phyloP scores from a whole-genome alignment of 2,329 filamentous ascomycete species.

The Fusarium pininemorale region DNA sequence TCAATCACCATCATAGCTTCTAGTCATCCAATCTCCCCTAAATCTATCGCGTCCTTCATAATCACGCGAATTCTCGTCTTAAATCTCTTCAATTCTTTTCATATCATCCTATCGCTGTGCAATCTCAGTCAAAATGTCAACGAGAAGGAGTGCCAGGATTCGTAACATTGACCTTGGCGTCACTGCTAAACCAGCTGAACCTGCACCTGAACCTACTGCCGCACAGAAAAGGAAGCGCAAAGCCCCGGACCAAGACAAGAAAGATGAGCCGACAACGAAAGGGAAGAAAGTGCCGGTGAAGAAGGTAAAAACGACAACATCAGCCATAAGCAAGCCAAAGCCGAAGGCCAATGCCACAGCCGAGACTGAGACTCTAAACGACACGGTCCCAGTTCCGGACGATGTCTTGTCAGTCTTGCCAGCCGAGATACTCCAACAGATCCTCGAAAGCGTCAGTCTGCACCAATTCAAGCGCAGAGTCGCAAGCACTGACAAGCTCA shows the following conservation, averaged over 20 bases:
- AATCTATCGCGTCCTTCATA: background rate
- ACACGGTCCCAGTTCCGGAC: background rate
- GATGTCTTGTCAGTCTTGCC: conserved; percentile 2
- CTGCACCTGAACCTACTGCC: background rate
- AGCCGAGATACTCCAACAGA: background rate
- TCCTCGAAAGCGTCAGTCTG: background rate
- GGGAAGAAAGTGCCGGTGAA: background rate
- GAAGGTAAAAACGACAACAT: background rate
- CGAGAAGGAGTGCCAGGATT: conserved; percentile 1
- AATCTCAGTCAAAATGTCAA: background rate
- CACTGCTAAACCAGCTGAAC: background rate
- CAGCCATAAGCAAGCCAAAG: accelerated
- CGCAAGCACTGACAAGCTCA: background rate
- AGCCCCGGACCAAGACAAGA: background rate
- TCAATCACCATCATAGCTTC: background rate
- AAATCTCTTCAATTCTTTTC: background rate
- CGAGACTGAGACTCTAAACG: accelerated
- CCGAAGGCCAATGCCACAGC: accelerated
- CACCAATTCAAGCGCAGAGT: accelerated
- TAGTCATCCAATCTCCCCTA: background rate
- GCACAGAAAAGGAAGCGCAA: background rate
- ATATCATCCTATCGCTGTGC: accelerated
- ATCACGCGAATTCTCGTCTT: background rate
- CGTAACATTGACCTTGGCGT: background rate
- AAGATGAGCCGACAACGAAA: background rate